These are phyloP conservation scores for Sporothrix brasiliensis DNA, from an alignment of 2,329 filamentous ascomycete species.

Conservation along the genomic window DNA sequence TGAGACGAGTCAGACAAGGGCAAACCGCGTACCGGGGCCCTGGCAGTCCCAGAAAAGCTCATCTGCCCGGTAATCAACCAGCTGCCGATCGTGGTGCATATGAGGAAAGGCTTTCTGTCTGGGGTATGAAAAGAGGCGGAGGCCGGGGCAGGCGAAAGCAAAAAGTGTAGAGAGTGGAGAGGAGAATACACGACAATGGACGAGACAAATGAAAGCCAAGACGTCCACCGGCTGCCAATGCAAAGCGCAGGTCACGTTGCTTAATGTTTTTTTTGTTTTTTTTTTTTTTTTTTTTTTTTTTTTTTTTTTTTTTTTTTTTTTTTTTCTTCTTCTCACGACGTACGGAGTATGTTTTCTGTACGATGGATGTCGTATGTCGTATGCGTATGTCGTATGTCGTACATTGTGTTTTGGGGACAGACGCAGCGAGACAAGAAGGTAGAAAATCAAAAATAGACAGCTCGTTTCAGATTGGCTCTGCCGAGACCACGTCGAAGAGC, in stretches of 20 bases:
- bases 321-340: too few relatives aligned
- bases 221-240: constrained; percentile 14
- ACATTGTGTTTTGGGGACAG: not conserved
- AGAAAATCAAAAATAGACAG: constrained; percentile 8
- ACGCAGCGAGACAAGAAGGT: not conserved
- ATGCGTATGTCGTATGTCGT: not conserved
- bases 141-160: not conserved
- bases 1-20: not conserved
- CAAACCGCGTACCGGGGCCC: not conserved
- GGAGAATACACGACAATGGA: not conserved
- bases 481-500: constrained; percentile 17
- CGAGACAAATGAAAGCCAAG: not conserved
- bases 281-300: too few relatives aligned
- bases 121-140: constrained; percentile 4
- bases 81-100: constrained; percentile 2
- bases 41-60: constrained; percentile 1
- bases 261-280: not conserved
- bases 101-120: not conserved
- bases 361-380: not conserved
- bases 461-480: constrained; percentile 23
- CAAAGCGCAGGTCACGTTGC: not conserved
- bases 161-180: not conserved
- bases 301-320: too few relatives aligned
- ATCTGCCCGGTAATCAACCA: constrained; percentile 21
- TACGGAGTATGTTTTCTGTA: not conserved